Base-by-base conservation (phyloP, 352 stramenopile species). In the Blastocystis sp. region DNA sequence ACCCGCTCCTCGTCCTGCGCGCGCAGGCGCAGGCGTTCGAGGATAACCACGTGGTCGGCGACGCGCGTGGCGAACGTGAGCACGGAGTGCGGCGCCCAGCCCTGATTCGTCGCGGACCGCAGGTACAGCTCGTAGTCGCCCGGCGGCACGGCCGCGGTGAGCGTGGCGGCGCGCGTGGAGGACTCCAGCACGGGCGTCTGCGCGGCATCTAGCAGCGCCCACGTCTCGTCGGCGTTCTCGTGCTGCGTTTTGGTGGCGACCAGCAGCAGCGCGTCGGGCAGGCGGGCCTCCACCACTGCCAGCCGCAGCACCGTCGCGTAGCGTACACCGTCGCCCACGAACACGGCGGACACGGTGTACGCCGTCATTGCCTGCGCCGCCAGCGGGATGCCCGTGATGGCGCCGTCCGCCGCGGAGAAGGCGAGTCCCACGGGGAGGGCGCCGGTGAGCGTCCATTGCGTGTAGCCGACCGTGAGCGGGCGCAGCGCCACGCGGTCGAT, bases 301-400 rank as follows among this genome's bases (percentile, higher is more conserved):
- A 87, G n/a, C n/a, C 48, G 41, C 28, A 87, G 4, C 4, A 56
- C 70, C 2, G 56, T 78, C 2, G 60, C 48, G 41, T 87, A 87
- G 2, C 23, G 7, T 14, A 34, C 21, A 56, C 53, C n/a, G 41
- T 76, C 62, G 41, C 9, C 28, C 23, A 3, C 4, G 38, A 34
- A 87, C 14, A 56, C n/a, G 19, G 77, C 77, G n/a, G 38, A 65
- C 10, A 87, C 77, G 5, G 77, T 87, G 70, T 66, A 81, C 2
- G 48, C 53, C 10, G 70, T 81, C n/a, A 66, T 21, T 43, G 3
- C 48, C 4, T 66, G 14, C 17, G 21, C 70, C 14, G 11, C 52
- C 23, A 56, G 69, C 34, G 77, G 77, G 45, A 53, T 56, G n/a
- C 77, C 77, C 21, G 62, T 62, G n/a, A 87, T 87, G 2, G 19